Base-by-base conservation (phyloP, 2,329 filamentous ascomycete species). In the Alternaria ventricosa region DNA sequence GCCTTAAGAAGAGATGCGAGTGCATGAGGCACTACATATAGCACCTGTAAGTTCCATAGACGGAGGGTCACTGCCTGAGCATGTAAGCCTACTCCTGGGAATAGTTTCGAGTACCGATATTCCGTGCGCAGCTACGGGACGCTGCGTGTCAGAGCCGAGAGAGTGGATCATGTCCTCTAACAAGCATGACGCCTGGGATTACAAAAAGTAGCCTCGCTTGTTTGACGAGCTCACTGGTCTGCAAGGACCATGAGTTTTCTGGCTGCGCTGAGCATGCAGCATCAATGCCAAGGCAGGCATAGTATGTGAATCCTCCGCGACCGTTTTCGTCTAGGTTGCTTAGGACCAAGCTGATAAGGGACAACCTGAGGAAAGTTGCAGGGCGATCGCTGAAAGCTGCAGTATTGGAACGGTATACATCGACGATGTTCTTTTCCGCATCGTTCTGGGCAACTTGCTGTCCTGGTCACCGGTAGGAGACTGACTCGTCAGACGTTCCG, bases 11-110 rank as follows among this genome's bases (percentile, higher is more conserved):
- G 63, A 46, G 45, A 59, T 28, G 33, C 18, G 51, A 62, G 63
- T 68, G 68, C 49, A 59, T 54, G 43, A 46, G 41, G 51, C 62
- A 55, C 69, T 77, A 75, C 69, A 77, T 77, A 78, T 78, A 77
- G 28, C 66, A 68, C 46, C 61, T 53, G 57, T 60, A 54, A 58
- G 46, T 56, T 53, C 54, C 53, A 71, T 66, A 60, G 66, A 69
- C 65, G 60, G 61, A 70, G 64, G 23, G 61, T 54, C 51, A 66
- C 44, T 68, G 68, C 51, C 64, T 58, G 67, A 55, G 59, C 50
- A 60, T 55, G 58, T 58, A 65, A 67, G 63, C 61, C 61, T 56
- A 63, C 59, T 60, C 63, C 66, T 60, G 61, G 59, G 60, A 57
- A 63, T 51, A 61, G 65, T 71, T 74, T 69, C 65, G 61, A 71